Conservation (phyloP, 768 basidiomycete genomes). For the Tephrocybe sp. region DNA sequence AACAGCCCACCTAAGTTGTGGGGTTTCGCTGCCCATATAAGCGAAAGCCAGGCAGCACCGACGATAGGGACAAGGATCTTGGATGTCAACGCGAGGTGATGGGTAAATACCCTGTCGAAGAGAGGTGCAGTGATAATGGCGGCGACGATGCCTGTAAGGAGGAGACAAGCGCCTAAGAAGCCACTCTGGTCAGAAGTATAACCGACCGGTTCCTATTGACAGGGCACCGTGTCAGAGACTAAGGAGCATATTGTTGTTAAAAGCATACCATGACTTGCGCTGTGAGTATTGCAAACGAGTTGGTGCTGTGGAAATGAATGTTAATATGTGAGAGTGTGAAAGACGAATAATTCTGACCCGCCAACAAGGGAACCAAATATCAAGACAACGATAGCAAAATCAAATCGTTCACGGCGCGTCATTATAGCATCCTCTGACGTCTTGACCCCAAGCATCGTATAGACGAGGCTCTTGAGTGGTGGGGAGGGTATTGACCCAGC, state of each 20-base stretch:
- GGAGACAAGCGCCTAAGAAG: conserved; percentile 64
- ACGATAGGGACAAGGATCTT: conserved; percentile 65
- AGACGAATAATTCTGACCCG: conserved; percentile 44
- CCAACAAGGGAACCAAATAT: conserved; percentile 69
- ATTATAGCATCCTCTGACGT: conserved; percentile 51
- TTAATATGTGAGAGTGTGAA: neutral
- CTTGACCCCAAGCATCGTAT: conserved; percentile 49
- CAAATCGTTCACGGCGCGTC: conserved; percentile 63
- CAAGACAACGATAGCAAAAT: conserved; percentile 59
- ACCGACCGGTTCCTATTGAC: conserved; percentile 70
- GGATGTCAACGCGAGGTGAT: conserved; percentile 59
- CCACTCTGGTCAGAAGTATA: conserved; percentile 70
- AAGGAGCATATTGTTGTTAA: neutral
- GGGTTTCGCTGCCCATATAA: conserved; percentile 83
- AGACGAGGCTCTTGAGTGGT: conserved; percentile 51
- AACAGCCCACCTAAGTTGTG: conserved; percentile 62
- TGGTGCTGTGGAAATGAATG: conserved; percentile 40
- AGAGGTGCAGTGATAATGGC: conserved; percentile 71
- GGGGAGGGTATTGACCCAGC: conserved; percentile 63
- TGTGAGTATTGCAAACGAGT: conserved; percentile 64
- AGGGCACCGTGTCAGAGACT: neutral
- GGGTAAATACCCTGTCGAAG: conserved; percentile 82
- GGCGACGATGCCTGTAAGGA: conserved; percentile 69
- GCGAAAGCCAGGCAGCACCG: conserved; percentile 62
- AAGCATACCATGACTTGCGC: conserved; percentile 64